Base-by-base conservation (phyloP, 441 rosid species). In the Hura crepitans region DNA sequence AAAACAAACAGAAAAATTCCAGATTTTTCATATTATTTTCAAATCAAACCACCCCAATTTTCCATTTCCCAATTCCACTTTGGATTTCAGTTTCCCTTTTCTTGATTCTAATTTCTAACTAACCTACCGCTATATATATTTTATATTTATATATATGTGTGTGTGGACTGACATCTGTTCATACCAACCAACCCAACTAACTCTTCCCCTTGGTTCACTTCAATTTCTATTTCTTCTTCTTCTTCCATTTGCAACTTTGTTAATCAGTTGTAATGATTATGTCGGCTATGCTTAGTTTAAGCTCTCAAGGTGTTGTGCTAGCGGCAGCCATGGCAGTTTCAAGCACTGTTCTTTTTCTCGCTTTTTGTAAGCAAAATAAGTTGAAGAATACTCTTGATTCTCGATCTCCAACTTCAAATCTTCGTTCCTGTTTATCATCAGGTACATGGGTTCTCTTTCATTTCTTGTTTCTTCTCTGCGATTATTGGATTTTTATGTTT, bases 251-350 rank as follows among this genome's bases (percentile, higher is more conserved):
- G 25, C 33, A 63, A n/a, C n/a, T n/a, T 65, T 50, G 25, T 42
- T 1, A 25, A 4, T 14, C 9, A n/a, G n/a, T 28, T 5, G 1
- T 3, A 13, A 28, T 3, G 6, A 45, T 23, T 33, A 78, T 78
- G 80, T 69, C 83, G 33, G 70, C 74, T 8, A 64, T 77, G 3
- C 53, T 83, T n/a, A 66, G 81, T 58, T 86, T 83, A 23, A 74
- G 82, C 63, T 87, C 97, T 25, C 87, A 82, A 59, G 84, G 85
- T 18, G 66, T 88, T 27, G 89, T 85, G 12, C 68, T 92, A n/a
- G 94, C 93, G 6, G 85, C 97, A 1, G 93, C 95, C 74, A 88
- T 92, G 90, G 87, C 84, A 4, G 88, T 89, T 75, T 90, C 97
- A 30, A 84, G 79, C 77, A 88, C 97, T 6, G 79, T 86, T 22